Conservation (phyloP, 2,329 filamentous ascomycete genomes). For the Pseudogymnoascus sp. region DNA sequence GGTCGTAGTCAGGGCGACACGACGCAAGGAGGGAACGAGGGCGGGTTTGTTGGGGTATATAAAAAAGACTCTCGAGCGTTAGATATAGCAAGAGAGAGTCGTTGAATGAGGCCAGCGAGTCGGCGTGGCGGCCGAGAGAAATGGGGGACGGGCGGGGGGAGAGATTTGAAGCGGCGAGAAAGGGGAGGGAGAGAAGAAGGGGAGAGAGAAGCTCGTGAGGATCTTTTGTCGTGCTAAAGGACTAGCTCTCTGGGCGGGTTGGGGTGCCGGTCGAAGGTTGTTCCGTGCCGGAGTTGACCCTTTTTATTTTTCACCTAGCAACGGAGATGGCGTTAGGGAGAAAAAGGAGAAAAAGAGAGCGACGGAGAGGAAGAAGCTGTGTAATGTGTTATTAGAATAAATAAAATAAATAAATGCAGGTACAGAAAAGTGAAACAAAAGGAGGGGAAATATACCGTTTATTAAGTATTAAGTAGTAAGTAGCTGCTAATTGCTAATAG, state of each 20-base stretch:
- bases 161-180: neutral
- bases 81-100: neutral
- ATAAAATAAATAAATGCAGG: neutral
- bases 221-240: neutral
- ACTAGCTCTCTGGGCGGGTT: neutral
- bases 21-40: neutral
- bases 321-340: neutral
- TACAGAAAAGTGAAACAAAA: neutral
- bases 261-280: neutral
- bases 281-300: neutral
- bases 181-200: neutral
- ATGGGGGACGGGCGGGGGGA: neutral
- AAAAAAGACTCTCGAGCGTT: neutral
- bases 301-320: neutral
- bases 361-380: neutral
- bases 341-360: neutral
- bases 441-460: neutral
- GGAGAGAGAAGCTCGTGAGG: neutral
- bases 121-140: neutral
- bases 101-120: neutral
- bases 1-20: neutral
- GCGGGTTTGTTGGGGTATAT: neutral
- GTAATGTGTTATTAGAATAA: neutral
- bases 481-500: no score
- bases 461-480: no score